Evolutionary conservation across 2,329 filamentous ascomycete species (phyloP).

Genomic region (Penicillium hesseltinei): DNA sequence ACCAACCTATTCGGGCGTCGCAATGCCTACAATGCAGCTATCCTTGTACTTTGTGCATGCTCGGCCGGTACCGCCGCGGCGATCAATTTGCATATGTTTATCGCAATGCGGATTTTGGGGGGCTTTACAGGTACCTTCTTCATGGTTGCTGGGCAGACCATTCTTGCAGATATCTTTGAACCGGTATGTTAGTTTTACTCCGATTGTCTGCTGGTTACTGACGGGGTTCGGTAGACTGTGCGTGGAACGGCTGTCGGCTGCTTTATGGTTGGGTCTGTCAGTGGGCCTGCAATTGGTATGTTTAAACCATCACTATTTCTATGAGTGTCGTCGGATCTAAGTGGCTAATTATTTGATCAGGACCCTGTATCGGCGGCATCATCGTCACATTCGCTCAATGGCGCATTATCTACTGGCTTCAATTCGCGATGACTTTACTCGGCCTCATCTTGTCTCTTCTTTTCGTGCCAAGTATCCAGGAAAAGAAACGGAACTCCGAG

Average conservation of each 20-base stretch:
- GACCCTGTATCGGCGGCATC: constrained; percentile 67
- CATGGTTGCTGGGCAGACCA: constrained; percentile 42
- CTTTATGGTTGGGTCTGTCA: constrained; percentile 45
- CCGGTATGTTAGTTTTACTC: constrained; percentile 25
- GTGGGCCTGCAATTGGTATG: constrained; percentile 45
- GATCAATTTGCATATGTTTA: constrained; percentile 36
- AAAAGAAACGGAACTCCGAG: constrained; percentile 54
- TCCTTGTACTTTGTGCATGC: constrained; percentile 33
- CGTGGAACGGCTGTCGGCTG: constrained; percentile 46
- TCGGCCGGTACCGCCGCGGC: constrained; percentile 35
- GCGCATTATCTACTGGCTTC: constrained; percentile 77
- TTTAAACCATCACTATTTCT: not conserved
- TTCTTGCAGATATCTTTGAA: constrained; percentile 41
- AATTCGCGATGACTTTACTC: constrained; percentile 64
- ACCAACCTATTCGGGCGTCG: constrained; percentile 31
- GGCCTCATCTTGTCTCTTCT: constrained; percentile 61
- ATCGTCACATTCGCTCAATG: constrained; percentile 73
- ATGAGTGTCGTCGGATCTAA: no score
- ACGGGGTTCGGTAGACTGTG: constrained; percentile 30
- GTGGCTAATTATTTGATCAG: constrained; percentile 18
- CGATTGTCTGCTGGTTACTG: not conserved
- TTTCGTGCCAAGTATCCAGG: constrained; percentile 66
- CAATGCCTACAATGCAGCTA: constrained; percentile 35
- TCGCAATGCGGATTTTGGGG: constrained; percentile 35
- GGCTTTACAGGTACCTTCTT: constrained; percentile 41